phyloP scores from a whole-genome alignment of 768 basidiomycete genomes.

The Tylopilus subfusipes region DNA sequence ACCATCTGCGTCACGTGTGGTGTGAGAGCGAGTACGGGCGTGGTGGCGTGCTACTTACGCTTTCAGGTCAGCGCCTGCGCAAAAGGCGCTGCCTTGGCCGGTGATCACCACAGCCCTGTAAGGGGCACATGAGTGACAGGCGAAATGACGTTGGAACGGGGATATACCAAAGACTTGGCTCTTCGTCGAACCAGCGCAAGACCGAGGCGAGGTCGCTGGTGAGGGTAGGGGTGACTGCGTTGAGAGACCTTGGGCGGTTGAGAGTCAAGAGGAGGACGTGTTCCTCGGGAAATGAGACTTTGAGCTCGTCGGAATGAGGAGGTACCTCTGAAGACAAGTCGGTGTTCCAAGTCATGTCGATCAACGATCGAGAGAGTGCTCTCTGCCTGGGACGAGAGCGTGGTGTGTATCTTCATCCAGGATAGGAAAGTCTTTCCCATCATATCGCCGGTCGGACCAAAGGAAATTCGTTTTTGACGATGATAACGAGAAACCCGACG shows the following conservation, averaged over 20 bases:
- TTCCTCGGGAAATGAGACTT: conserved; percentile 41
- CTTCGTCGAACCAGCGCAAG: conserved; percentile 72
- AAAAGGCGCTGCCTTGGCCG: conserved; percentile 69
- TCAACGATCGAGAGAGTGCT: not conserved
- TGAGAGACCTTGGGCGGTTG: conserved; percentile 69
- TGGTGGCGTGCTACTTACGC: conserved; percentile 44
- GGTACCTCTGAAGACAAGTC: conserved; percentile 13
- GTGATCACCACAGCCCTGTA: conserved; percentile 72
- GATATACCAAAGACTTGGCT: conserved; percentile 66
- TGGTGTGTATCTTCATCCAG: not conserved
- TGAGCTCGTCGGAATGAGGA: conserved; percentile 35
- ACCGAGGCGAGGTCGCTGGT: conserved; percentile 46
- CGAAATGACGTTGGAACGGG: not conserved
- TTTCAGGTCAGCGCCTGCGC: conserved; percentile 77
- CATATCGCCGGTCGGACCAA: not conserved
- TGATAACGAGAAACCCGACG: not conserved
- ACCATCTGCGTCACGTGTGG: conserved; percentile 48
- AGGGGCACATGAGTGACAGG: not conserved
- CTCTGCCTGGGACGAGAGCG: not conserved
- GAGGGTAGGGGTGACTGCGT: conserved; percentile 69
- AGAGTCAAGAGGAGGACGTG: conserved; percentile 54
- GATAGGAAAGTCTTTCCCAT: conserved; percentile 12
- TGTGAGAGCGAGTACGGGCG: not conserved
- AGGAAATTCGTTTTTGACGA: not conserved
- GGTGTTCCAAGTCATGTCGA: not conserved